Evolutionary conservation across 768 basidiomycete species (phyloP).

Genomic region (Leucocoprinus birnbaumii): DNA sequence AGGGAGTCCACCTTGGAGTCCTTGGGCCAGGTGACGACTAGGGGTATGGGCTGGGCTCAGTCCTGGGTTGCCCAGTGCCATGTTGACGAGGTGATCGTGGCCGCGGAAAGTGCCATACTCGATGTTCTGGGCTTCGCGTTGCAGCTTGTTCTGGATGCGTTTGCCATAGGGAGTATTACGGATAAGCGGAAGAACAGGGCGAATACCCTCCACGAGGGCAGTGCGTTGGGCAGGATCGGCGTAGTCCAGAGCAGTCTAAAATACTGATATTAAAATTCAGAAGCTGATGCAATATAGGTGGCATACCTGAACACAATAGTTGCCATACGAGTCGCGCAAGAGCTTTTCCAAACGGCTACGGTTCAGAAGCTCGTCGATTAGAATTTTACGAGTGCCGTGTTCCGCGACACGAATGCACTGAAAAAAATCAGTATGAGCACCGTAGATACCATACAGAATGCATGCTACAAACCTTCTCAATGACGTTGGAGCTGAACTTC

Average conservation of each 20-base stretch:
- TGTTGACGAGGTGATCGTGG: constrained; percentile 57
- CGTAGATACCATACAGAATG: neutral
- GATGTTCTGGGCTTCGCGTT: constrained; percentile 85
- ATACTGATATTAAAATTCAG: constrained; percentile 2
- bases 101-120: constrained; percentile 56
- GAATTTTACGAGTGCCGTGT: constrained; percentile 87
- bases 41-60: constrained; percentile 41
- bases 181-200: constrained; percentile 96
- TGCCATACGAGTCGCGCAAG: constrained; percentile 93
- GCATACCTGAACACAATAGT: constrained; percentile 88
- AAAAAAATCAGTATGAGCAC: constrained; percentile 1
- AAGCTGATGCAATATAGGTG: neutral
- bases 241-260: constrained; percentile 93
- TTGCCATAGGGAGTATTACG: constrained; percentile 99
- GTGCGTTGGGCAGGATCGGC: constrained; percentile 93
- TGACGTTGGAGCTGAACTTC: constrained; percentile 99
- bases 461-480: constrained; percentile 71
- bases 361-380: constrained; percentile 94
- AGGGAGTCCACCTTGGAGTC: constrained; percentile 52
- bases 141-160: constrained; percentile 97
- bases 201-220: constrained; percentile 93
- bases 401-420: constrained; percentile 93
- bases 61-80: constrained; percentile 56
- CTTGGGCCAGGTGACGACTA: constrained; percentile 56
- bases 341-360: constrained; percentile 94